These are phyloP conservation scores for Diaporthe sp. DNA, from an alignment of 2,329 filamentous ascomycete genomes.

Conservation along the genomic window DNA sequence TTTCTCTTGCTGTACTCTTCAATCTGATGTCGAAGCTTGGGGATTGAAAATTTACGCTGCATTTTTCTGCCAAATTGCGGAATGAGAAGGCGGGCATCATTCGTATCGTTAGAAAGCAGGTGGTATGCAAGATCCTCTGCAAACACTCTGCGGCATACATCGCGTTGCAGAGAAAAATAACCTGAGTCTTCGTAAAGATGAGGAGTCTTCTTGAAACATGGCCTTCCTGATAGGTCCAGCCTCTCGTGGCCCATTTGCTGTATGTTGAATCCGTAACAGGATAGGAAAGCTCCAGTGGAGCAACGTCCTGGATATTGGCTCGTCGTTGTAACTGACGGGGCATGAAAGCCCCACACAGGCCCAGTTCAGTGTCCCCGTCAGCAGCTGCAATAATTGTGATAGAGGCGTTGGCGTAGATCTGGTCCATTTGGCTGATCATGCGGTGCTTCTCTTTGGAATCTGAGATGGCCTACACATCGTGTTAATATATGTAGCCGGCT, in stretches of 20 bases:
- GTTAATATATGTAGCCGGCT: not conserved
- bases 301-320: not conserved
- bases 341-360: not conserved
- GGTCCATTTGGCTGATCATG: slow-evolving; percentile 20
- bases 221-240: slow-evolving; percentile 38
- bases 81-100: not conserved
- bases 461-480: not conserved
- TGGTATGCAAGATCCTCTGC: not conserved
- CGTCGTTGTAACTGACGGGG: not conserved
- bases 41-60: not conserved
- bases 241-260: slow-evolving; percentile 33
- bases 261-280: not conserved
- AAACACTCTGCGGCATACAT: slow-evolving; percentile 7
- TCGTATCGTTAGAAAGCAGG: not conserved
- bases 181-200: slow-evolving; percentile 26
- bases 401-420: not conserved
- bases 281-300: slow-evolving; percentile 1
- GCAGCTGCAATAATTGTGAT: slow-evolving; percentile 27
- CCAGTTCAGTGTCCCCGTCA: slow-evolving; percentile 11
- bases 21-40: not conserved
- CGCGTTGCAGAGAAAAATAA: slow-evolving; percentile 21
- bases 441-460: not conserved
- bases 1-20: not conserved
- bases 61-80: not conserved
- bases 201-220: slow-evolving; percentile 32